Evolutionary conservation across 176 grass and related monocot genomes (phyloP), one percentile per base, ranked within the genome.

Genomic region (Bromus sterilis): DNA sequence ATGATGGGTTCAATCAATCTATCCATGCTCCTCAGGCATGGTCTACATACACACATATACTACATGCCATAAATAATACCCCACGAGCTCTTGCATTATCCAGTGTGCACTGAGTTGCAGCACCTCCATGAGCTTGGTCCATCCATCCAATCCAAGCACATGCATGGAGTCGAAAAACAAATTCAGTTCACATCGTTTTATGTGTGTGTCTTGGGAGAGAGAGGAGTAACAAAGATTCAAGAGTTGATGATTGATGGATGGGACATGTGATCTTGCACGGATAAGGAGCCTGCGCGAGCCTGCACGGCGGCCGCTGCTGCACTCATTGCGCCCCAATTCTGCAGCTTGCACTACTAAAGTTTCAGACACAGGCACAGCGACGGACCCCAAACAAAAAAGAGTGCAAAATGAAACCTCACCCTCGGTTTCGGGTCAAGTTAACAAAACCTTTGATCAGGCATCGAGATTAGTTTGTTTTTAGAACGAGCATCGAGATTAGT

Each of bases 1-100:
- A 91, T 94, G 91, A 97, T 91, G 86, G 57, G 89, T 94, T 91
- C 94, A 91, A 94, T 97, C 91, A 94, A 94, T 97, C 80, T 77
- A 84, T 88, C 84, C 66, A 41, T 41, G 35, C 63, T 21, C 44
- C 34, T 36, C 4, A 44, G 13, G 42, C 42, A 44, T 40, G 37
- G 37, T 40, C 37, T 3, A 3, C 34, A 36, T 36, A 36, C 34
- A 36, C 34, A 36, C 34, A 36, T 36, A 36, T 36, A 5, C 34
- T 36, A 5, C 34, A 36, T 36, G 34, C 34, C 34, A 36, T 4
- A 36, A 36, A 36, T 36, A 6, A 36, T 36, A 36, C 34, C 7
- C 34, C 34, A n/a, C n/a, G n/a, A n/a, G n/a, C 59, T 10, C 31
- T 40, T 65, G 16, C 68, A 12, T 56, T 86, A 66, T 66, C 69